Evolutionary conservation across 2,329 filamentous ascomycete genomes (phyloP).

Genomic region (Calcarisporium arbuscula): DNA sequence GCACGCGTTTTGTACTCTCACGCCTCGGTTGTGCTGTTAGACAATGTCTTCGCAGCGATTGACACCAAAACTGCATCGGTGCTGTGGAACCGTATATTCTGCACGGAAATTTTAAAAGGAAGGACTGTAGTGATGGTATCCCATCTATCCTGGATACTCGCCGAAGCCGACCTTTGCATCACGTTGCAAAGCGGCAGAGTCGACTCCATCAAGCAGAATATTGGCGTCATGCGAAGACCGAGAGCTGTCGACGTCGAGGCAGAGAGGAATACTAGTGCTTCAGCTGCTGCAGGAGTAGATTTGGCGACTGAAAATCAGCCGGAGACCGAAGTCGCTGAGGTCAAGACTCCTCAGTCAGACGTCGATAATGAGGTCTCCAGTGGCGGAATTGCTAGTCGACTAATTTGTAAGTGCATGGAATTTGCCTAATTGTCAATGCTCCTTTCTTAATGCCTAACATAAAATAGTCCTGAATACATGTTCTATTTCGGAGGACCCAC

Average conservation of each 20-base stretch:
- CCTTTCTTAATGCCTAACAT: too few species aligned
- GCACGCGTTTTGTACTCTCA: constrained; percentile 45
- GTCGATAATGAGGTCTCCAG: too few species aligned
- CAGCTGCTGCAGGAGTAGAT: too few species aligned
- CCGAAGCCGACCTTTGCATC: constrained; percentile 34
- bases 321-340: too few species aligned
- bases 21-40: constrained; percentile 39
- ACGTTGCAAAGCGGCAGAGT: constrained; percentile 30
- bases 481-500: constrained; percentile 2
- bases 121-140: constrained; percentile 45
- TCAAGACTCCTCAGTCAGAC: too few species aligned
- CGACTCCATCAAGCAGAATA: constrained; percentile 27
- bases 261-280: too few species aligned
- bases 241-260: too few species aligned
- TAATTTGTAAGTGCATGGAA: too few species aligned
- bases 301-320: too few species aligned
- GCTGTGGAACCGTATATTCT: constrained; percentile 45
- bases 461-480: constrained; percentile 2
- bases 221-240: constrained; percentile 27
- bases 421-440: too few species aligned
- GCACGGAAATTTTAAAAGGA: constrained; percentile 38
- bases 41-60: constrained; percentile 46
- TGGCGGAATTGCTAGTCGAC: too few species aligned
- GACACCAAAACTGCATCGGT: constrained; percentile 42
- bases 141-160: constrained; percentile 36